These are phyloP conservation scores for Fusarium floridanum DNA, from an alignment of 2,329 filamentous ascomycete genomes.

Conservation along the genomic window DNA sequence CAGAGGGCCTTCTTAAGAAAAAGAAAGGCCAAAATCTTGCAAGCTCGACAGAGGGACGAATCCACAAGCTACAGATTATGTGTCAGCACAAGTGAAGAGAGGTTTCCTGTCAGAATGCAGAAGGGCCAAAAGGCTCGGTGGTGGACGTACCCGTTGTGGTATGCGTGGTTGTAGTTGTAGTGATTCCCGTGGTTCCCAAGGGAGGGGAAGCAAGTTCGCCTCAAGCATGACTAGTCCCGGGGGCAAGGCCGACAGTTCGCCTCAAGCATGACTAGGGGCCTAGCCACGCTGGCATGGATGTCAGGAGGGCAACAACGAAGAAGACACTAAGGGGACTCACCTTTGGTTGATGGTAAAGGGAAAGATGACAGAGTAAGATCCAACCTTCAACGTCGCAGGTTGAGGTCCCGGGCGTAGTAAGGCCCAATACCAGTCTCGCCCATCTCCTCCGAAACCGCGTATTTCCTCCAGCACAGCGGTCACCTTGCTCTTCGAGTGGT, in stretches of 20 bases:
- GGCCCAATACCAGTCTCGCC: too few species aligned
- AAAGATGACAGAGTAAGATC: too few species aligned
- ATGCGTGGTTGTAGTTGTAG: too few species aligned
- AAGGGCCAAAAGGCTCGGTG: not conserved
- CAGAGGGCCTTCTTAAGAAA: not conserved
- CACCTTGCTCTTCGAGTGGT: too few species aligned
- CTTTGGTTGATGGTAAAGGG: too few species aligned
- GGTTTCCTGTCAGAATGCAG: not conserved
- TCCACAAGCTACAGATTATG: not conserved
- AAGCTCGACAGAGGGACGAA: not conserved
- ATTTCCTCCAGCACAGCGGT: too few species aligned
- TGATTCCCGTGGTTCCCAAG: not conserved
- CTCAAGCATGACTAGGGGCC: slow-evolving; percentile 58
- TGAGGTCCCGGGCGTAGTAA: too few species aligned
- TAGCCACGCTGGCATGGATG: too few species aligned
- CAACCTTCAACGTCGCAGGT: too few species aligned
- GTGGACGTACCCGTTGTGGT: not conserved
- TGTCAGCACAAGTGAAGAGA: not conserved
- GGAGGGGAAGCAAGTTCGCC: not conserved
- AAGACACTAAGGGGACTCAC: too few species aligned
- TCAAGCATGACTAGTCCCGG: slow-evolving; percentile 54
- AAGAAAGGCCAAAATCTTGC: not conserved
- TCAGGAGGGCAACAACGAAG: too few species aligned
- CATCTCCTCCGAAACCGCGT: too few species aligned
- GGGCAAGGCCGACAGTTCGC: not conserved